phyloP scores from a whole-genome alignment of 805 yeast species.

The Cephaloascus albidus region DNA sequence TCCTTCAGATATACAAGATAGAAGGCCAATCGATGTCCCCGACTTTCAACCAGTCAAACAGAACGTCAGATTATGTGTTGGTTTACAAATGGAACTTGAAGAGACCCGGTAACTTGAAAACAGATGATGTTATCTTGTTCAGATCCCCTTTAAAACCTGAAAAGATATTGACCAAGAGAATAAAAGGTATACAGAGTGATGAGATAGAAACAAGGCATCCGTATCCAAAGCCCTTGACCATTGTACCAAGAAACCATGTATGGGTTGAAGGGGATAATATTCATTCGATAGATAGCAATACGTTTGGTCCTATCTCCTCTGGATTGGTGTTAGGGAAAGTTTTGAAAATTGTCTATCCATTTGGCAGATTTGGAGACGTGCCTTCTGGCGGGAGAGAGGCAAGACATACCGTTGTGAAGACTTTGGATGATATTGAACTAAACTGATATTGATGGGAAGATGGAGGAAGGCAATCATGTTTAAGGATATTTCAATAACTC shows the following conservation, averaged over 20 bases:
- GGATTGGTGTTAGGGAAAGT: conserved; percentile 79
- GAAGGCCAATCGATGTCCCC: conserved; percentile 88
- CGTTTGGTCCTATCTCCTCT: conserved; percentile 79
- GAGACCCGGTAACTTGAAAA: conserved; percentile 31
- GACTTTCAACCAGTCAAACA: conserved; percentile 54
- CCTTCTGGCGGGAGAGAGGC: background rate
- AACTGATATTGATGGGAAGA: background rate
- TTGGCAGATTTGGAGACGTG: conserved; percentile 17
- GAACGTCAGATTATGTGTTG: conserved; percentile 49
- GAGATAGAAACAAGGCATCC: conserved; percentile 49
- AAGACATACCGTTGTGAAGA: background rate
- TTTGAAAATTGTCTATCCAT: conserved; percentile 60
- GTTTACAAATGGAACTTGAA: conserved; percentile 57
- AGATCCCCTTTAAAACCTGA: conserved; percentile 78
- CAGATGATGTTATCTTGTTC: conserved; percentile 70
- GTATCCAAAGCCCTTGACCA: conserved; percentile 54
- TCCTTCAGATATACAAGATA: conserved; percentile 62
- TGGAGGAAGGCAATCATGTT: too few species aligned
- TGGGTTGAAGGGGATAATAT: conserved; percentile 96
- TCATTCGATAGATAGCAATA: conserved; percentile 78
- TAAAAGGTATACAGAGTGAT: conserved; percentile 72
- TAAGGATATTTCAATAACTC: too few species aligned
- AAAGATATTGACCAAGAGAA: conserved; percentile 66
- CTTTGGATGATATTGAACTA: background rate
- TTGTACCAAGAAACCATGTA: conserved; percentile 68